phyloP scores from a whole-genome alignment of 495 filamentous ascomycete genomes.

The Physcia stellaris region DNA sequence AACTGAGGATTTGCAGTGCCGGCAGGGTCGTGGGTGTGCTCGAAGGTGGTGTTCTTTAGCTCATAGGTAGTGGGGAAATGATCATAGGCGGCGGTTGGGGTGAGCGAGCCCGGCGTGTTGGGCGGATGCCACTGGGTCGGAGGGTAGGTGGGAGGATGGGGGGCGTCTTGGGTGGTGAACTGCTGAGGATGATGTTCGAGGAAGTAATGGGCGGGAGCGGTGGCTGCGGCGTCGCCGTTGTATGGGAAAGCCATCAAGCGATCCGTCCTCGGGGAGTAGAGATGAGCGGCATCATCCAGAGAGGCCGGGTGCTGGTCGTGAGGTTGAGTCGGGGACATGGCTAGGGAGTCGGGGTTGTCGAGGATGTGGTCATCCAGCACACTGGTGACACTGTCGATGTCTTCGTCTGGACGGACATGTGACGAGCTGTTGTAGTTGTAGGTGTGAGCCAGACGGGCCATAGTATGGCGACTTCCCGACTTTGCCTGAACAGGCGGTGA shows the following conservation, averaged over 20 bases:
- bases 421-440: constrained; percentile 39
- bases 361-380: constrained; percentile 80
- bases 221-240: constrained; percentile 12
- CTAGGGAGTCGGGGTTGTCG: constrained; percentile 53
- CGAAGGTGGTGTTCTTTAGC: constrained; percentile 36
- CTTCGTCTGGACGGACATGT: constrained; percentile 58
- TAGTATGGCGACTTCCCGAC: constrained; percentile 9
- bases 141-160: constrained; percentile 9
- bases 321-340: constrained; percentile 54
- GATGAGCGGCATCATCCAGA: constrained; percentile 50
- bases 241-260: constrained; percentile 64
- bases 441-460: constrained; percentile 10
- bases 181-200: constrained; percentile 21
- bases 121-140: constrained; percentile 10
- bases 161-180: constrained; percentile 6
- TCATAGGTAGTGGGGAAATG: constrained; percentile 51
- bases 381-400: constrained; percentile 63
- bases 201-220: constrained; percentile 19
- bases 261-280: constrained; percentile 63
- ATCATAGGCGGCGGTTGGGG: constrained; percentile 45
- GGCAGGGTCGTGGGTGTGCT: constrained; percentile 36
- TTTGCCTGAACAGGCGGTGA: constrained; percentile 15
- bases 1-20: constrained; percentile 23
- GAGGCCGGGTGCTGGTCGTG: constrained; percentile 52
- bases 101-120: constrained; percentile 44